Base-by-base conservation (phyloP, 2,329 filamentous ascomycete genomes). In the Ceratocystis harringtonii region DNA sequence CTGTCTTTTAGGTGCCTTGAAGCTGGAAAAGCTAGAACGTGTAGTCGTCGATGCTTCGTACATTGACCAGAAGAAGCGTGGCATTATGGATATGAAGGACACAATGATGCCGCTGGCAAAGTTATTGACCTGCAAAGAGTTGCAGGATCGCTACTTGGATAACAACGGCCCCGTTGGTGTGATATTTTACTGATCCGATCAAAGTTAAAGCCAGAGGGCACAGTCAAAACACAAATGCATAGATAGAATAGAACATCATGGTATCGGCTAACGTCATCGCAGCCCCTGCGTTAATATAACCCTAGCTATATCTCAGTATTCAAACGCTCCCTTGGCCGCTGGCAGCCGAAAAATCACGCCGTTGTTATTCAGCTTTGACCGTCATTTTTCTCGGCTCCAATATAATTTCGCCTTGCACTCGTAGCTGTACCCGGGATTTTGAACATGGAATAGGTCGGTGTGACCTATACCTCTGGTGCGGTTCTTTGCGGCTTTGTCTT, bases 21-120 rank as follows among this genome's bases (percentile, higher is more conserved):
- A 85, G 30, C 75, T 89, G 41, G 80, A 84, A 43, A 82, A 87
- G 67, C 75, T 97, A 64, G 84, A 90, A 76, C 83, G 89, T 58
- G 82, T 99, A 43, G 84, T 97, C 7, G 82, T 97, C 41, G 94
- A 99, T 75, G 90, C 89, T 15, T 96, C 91, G 6, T 87, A 96
- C 72, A 89, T 96, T 69, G 92, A 99, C 75, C 84, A 89, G 75
- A 99, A 99, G 81, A 95, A 95, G 79, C 82, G 92, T 60, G 90
- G 91, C 0, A 84, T 99, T 69, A 84, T 96, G 74, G 94, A 97
- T 72, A 96, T 97, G 90, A 90, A 89, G 74, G 94, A 99, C 68
- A 90, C 90, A 0, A 87, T 92, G 77, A 80, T 91, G 71, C 89
- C 90, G 5, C 80, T 97, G 61, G 82, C 90, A 58, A 82, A 84